Evolutionary conservation across 371 early-diverging fungal genomes (phyloP).

Genomic region (Globomyces sp.): DNA sequence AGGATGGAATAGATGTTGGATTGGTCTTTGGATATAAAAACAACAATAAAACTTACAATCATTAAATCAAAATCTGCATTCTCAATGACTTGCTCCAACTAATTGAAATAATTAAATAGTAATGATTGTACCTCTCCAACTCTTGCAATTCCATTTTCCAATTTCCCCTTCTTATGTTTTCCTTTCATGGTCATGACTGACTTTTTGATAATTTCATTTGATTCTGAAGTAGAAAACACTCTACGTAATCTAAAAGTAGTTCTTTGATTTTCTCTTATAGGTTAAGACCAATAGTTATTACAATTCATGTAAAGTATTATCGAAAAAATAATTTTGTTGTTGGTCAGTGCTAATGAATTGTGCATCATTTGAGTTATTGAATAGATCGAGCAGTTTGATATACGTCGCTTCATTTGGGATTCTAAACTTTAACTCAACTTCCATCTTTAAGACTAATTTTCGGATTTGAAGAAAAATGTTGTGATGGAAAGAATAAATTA

Average conservation of each 20-base stretch:
- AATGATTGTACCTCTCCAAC: not conserved
- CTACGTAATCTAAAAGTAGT: conserved; percentile 11
- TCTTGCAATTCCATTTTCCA: conserved; percentile 7
- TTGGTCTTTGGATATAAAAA: not conserved
- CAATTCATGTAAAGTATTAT: conserved; percentile 13
- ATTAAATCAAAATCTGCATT: conserved; percentile 10
- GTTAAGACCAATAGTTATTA: not conserved
- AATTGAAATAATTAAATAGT: no score
- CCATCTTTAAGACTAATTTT: conserved; percentile 4
- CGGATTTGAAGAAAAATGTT: no score
- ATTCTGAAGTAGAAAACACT: not conserved
- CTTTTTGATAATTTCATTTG: not conserved
- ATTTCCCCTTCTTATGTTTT: not conserved
- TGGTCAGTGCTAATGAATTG: not conserved
- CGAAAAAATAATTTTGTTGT: conserved; percentile 17
- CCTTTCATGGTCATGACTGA: conserved; percentile 13
- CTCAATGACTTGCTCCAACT: conserved; percentile 8
- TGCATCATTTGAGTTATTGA: not conserved
- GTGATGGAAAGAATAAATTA: no score
- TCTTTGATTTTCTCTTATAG: conserved; percentile 5
- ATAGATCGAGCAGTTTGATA: not conserved
- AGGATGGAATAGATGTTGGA: not conserved
- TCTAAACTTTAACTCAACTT: conserved; percentile 16
- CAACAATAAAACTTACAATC: not conserved
- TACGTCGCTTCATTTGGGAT: not conserved